Evolutionary conservation across 2,329 filamentous ascomycete genomes (phyloP).

Genomic region (Albifimbria verrucaria): DNA sequence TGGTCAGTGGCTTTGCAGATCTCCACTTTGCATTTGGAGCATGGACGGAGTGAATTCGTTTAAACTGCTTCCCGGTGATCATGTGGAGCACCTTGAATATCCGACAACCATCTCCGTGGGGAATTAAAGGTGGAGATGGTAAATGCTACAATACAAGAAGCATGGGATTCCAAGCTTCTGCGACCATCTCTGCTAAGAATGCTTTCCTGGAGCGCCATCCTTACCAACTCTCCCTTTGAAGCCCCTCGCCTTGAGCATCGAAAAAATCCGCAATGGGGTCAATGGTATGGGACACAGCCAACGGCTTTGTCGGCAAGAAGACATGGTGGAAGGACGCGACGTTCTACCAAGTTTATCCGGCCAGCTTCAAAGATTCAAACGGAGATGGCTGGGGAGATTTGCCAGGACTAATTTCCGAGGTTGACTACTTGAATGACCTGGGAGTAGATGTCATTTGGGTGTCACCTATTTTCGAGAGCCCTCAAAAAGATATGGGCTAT

Average conservation of each 20-base stretch:
- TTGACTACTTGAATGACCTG: constrained; percentile 61
- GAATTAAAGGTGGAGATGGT: too few species aligned
- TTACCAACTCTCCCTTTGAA: too few species aligned
- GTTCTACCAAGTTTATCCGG: constrained; percentile 54
- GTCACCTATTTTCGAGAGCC: constrained; percentile 50
- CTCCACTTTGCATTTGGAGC: background rate
- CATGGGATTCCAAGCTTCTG: too few species aligned
- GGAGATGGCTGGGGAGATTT: constrained; percentile 65
- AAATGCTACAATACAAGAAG: too few species aligned
- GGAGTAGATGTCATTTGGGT: constrained; percentile 63
- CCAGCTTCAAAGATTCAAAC: constrained; percentile 56
- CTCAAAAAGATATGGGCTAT: constrained; percentile 68
- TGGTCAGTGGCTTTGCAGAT: background rate
- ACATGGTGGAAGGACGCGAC: constrained; percentile 45
- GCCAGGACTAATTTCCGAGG: constrained; percentile 59
- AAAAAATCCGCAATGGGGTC: constrained; percentile 25
- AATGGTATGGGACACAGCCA: constrained; percentile 24
- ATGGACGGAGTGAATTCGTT: background rate
- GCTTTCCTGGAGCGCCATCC: too few species aligned
- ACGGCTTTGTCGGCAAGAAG: constrained; percentile 28
- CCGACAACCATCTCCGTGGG: too few species aligned
- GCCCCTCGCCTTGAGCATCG: too few species aligned
- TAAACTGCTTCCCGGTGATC: background rate
- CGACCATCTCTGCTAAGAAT: too few species aligned
- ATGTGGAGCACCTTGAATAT: background rate